Conservation (phyloP, 148 eudicot genomes). For the Rhododendron griersonianum region DNA sequence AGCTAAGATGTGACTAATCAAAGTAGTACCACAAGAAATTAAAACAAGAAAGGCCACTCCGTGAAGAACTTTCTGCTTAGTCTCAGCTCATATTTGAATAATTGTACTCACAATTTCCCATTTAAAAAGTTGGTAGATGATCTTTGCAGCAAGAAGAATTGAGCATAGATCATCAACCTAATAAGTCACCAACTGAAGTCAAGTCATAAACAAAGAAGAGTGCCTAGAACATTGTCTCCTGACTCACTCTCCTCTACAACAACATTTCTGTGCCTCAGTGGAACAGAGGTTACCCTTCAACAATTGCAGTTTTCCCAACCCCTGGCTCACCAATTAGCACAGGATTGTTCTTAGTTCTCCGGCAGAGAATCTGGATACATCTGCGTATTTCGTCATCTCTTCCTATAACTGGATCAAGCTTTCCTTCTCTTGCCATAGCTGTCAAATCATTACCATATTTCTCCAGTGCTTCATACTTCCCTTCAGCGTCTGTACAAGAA, state of each 20-base stretch:
- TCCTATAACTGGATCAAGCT: constrained; percentile 96
- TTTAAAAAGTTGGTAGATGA: background rate
- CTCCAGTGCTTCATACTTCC: constrained; percentile 87
- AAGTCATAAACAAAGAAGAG: background rate
- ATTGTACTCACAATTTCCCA: background rate
- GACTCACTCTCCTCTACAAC: background rate
- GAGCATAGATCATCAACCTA: background rate
- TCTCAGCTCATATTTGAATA: background rate
- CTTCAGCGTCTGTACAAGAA: constrained; percentile 67
- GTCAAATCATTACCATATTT: constrained; percentile 95
- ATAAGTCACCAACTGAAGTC: background rate
- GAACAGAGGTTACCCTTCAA: constrained; percentile 65
- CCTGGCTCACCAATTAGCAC: constrained; percentile 98
- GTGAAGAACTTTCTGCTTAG: background rate
- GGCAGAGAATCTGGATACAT: constrained; percentile 86
- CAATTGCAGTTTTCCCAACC: constrained; percentile 96
- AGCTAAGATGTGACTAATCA: background rate
- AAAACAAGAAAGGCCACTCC: background rate
- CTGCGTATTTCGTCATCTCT: constrained; percentile 95
- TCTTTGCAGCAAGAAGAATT: background rate
- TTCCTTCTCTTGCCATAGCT: constrained; percentile 85
- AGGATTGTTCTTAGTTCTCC: constrained; percentile 95
- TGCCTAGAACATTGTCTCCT: background rate
- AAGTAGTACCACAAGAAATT: background rate
- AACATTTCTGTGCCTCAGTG: background rate